Base-by-base conservation (phyloP, 495 filamentous ascomycete species). In the Cenococcum geophilum region DNA sequence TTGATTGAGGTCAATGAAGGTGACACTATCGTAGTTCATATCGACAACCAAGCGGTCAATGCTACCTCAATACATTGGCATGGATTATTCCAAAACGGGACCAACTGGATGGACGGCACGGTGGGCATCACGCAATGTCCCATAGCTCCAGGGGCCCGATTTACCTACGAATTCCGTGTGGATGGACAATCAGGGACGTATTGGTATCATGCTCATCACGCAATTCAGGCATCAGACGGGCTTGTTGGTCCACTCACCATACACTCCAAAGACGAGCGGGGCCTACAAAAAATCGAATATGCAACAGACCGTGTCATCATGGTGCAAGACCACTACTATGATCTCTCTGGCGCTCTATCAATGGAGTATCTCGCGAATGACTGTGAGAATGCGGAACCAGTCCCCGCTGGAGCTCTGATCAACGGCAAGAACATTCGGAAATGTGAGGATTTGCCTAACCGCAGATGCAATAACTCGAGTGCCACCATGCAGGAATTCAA, bases 301-400 rank as follows among this genome's bases (percentile, higher is more conserved):
- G 72, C 66, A 25, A 74, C 75, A 4, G 82, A 85, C 66, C 75
- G 78, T 9, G 73, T 84, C 10, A 68, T 85, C 5, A 72, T 83
- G 68, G 72, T 86, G 16, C 77, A 79, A 36, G 83, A 86, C 59
- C 80, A 82, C 67, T 85, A 83, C 61, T 81, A 85, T 59, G 78
- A 82, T 57, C 68, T 76, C 36, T 79, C 77, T 12, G 73, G 71
- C 16, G 76, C 71, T 6, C 74, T 82, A 14, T 71, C 84, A 22
- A 70, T 72, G 47, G 62, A 73, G 42, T 80, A 76, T 78, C 80
- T 55, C 43, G 79, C 80, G 21, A 72, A 76, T 0, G 81, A 78
- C 34, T 79, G 78, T 60, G 75, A 83, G 68, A 76, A 76, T 47
- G 58, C 51, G 8, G 70, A 72, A 51, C 73, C 73, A 22, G 66